These are phyloP conservation scores for Cladosporium halotolerans DNA, from an alignment of 2,329 filamentous ascomycete genomes.

Conservation along the genomic window DNA sequence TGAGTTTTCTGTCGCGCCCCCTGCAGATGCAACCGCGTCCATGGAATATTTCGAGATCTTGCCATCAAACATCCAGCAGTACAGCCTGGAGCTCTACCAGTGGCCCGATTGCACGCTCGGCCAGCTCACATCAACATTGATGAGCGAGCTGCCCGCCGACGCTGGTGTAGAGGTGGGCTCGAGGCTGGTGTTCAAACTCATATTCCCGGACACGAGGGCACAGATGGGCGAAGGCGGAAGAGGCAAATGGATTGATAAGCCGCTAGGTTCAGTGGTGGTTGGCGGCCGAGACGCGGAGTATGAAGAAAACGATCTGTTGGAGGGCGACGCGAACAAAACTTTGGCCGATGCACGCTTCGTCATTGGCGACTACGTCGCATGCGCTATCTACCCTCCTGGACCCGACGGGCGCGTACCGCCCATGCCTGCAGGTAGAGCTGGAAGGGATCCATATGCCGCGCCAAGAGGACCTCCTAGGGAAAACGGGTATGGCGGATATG, in stretches of 20 bases:
- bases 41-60: slow-evolving; percentile 47
- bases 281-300: slow-evolving; percentile 37
- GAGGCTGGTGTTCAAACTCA: slow-evolving; percentile 76
- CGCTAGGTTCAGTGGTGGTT: slow-evolving; percentile 76
- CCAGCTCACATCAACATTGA: slow-evolving; percentile 74
- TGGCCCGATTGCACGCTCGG: slow-evolving; percentile 75
- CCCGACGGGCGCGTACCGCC: slow-evolving; percentile 68
- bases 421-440: slow-evolving; percentile 44
- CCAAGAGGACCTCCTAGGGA: slow-evolving; percentile 26
- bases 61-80: slow-evolving; percentile 42
- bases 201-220: slow-evolving; percentile 67
- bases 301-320: slow-evolving; percentile 28
- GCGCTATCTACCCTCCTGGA: slow-evolving; percentile 70
- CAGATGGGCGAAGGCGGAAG: slow-evolving; percentile 38
- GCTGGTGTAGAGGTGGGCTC: slow-evolving; percentile 72
- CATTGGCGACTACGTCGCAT: slow-evolving; percentile 81
- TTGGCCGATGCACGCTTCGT: slow-evolving; percentile 73
- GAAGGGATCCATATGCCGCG: slow-evolving; percentile 35
- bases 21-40: slow-evolving; percentile 27
- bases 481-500: slow-evolving; percentile 24
- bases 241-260: slow-evolving; percentile 67
- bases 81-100: slow-evolving; percentile 68
- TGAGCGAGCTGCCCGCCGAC: slow-evolving; percentile 59
- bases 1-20: slow-evolving; percentile 56
- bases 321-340: slow-evolving; percentile 63